Base-by-base conservation (phyloP, 805 yeast genomes). In the Candida tammaniensis region DNA sequence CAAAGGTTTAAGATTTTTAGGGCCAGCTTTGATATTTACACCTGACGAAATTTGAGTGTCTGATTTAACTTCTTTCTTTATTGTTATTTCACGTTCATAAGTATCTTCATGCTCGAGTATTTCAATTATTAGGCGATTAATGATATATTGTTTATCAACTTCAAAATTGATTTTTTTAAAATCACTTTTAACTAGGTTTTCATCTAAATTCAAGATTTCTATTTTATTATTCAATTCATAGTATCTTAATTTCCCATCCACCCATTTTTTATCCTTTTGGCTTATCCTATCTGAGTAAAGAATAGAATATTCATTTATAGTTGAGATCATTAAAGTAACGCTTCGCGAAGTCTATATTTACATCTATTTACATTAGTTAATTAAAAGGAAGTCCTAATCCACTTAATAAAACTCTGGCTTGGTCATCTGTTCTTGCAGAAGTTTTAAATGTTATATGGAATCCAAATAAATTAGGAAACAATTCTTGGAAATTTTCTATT, bases 381-480 rank as follows among this genome's bases (percentile, higher is more conserved):
- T 49, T 52, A 67, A 89, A 86, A 35, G 96, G 95, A 33, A 89
- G 58, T 6, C 95, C 96, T 47, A 78, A 71, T 2, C 86, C 83
- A 55, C 94, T 83, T 42, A 91, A 64, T 48, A 91, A 68, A 13
- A 85, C 78, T 59, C 95, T 80, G 7, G 98, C 97, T 52, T 86
- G 93, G 20, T 80, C 77, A 55, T 89, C 97, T 14, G 87, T 80
- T 63, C 88, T 87, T 6, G 98, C 96, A 22, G 86, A 67, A 14
- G 98, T 91, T 55, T 85, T 85, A 47, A 93, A 64, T 24, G 86
- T 84, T 37, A 93, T 71, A 55, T 87, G 84, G 71, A 91, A 73
- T 39, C 96, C 97, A 55, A 80, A 86, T 19, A 88, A 78, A 44
- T 70, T 76, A 24, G 95, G 89, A 86, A 91, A 93, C 44, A 84